Percentiles rank a stretch among this genome's conserved stretches.
phyloP scores from a whole-genome alignment of 2,329 filamentous ascomycete species.

The Westerdykella aurantiaca region DNA sequence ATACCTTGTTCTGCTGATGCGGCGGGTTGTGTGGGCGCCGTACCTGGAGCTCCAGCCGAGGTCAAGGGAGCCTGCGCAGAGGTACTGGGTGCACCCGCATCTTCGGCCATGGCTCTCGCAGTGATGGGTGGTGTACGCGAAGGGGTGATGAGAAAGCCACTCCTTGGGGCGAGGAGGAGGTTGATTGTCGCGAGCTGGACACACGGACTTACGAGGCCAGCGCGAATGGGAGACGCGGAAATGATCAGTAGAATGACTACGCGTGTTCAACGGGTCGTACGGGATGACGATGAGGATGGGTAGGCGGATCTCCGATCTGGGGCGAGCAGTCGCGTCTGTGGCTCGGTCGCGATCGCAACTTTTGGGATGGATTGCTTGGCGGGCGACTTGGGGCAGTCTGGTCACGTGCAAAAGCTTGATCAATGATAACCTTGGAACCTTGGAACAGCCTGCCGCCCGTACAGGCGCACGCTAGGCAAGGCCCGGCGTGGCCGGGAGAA shows the following conservation, averaged over 20 bases:
- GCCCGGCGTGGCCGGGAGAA: constrained; percentile 8
- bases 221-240: background rate
- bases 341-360: constrained; percentile 23
- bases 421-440: too few relatives aligned
- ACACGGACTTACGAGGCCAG: constrained; percentile 6
- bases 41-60: constrained; percentile 18
- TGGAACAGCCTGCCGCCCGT: constrained; percentile 4
- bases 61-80: constrained; percentile 20
- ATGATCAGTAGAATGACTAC: background rate
- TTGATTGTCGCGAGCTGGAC: constrained; percentile 8
- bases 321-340: constrained; percentile 23
- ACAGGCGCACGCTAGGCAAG: constrained; percentile 9
- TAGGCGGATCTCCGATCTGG: constrained; percentile 16
- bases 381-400: background rate
- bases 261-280: constrained; percentile 6
- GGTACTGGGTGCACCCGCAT: constrained; percentile 23
- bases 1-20: constrained; percentile 30
- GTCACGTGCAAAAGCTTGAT: constrained; percentile 5
- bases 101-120: constrained; percentile 30
- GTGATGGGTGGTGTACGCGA: constrained; percentile 7
- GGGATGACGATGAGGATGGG: constrained; percentile 23
- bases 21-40: constrained; percentile 16
- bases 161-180: constrained; percentile 12
- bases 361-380: constrained; percentile 13
- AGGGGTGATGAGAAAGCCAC: background rate